These are phyloP conservation scores for Bocquillonia castaneifolia DNA, from an alignment of 441 rosid species.

Conservation along the genomic window DNA sequence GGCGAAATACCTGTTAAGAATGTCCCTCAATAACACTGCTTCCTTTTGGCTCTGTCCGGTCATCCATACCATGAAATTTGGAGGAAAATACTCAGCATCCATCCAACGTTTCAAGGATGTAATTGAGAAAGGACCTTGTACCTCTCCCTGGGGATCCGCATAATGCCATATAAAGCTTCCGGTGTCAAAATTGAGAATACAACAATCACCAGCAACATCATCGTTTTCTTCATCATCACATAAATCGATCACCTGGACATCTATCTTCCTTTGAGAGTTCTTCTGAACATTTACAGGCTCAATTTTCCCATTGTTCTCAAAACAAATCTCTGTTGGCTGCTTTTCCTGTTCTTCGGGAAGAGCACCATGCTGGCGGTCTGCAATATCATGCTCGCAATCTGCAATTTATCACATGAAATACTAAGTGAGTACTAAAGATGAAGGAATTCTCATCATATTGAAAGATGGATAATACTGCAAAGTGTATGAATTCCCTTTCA, in stretches of 20 bases:
- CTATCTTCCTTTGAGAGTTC: constrained; percentile 3
- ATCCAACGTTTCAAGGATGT: constrained; percentile 53
- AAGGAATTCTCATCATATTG: not conserved
- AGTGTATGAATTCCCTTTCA: not conserved
- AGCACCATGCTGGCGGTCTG: constrained; percentile 30
- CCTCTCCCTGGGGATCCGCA: constrained; percentile 55
- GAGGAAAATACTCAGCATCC: constrained; percentile 47
- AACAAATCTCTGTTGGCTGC: constrained; percentile 20
- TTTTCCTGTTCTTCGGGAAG: constrained; percentile 22
- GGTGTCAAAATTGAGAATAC: constrained; percentile 18
- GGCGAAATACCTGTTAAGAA: constrained; percentile 28
- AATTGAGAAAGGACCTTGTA: constrained; percentile 69
- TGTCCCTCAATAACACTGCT: constrained; percentile 41
- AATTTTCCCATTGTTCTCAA: constrained; percentile 3
- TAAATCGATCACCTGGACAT: constrained; percentile 47
- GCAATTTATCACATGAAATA: too few relatives aligned
- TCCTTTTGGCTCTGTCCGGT: constrained; percentile 38
- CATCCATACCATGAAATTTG: constrained; percentile 73
- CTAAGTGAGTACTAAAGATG: not conserved
- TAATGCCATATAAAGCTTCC: constrained; percentile 53
- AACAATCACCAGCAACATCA: constrained; percentile 21
- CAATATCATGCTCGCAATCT: too few relatives aligned
- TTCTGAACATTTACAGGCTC: constrained; percentile 13
- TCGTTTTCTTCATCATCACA: constrained; percentile 51
- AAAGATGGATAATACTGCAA: not conserved